Evolutionary conservation across 2,329 filamentous ascomycete species (phyloP).

Genomic region (Neofusicoccum umdonicola): DNA sequence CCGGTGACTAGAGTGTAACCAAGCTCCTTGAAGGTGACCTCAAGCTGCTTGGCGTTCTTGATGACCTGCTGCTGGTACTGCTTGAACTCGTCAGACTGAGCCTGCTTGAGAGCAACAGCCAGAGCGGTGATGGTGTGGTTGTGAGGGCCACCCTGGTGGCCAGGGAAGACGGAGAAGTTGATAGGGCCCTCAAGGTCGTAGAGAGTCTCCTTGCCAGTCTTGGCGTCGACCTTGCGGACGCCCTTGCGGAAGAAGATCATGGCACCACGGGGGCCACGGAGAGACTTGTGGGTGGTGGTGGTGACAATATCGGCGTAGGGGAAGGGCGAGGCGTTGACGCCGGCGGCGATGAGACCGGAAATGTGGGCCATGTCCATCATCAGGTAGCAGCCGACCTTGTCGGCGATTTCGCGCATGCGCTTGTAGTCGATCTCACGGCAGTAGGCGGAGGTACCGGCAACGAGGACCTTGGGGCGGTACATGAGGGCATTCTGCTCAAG

Average conservation of each 20-base stretch:
- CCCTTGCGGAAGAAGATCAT: conserved; percentile 99
- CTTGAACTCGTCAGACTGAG: conserved; percentile 85
- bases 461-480: conserved; percentile 93
- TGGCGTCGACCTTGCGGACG: conserved; percentile 75
- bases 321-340: conserved; percentile 88
- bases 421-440: conserved; percentile 94
- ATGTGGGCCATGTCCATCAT: conserved; percentile 97
- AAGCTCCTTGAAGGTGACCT: conserved; percentile 74
- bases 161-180: conserved; percentile 95
- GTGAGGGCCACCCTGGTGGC: conserved; percentile 96
- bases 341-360: conserved; percentile 87
- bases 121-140: conserved; percentile 99
- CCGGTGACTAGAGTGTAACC: conserved; percentile 94
- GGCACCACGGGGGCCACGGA: conserved; percentile 89
- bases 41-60: conserved; percentile 88
- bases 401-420: conserved; percentile 83
- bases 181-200: conserved; percentile 93
- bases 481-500: conserved; percentile 82
- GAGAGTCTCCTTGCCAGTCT: conserved; percentile 79
- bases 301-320: conserved; percentile 90
- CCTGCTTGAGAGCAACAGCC: conserved; percentile 92
- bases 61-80: conserved; percentile 91
- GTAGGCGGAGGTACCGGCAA: conserved; percentile 94
- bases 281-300: conserved; percentile 96
- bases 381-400: conserved; percentile 89